These are phyloP conservation scores for Tricholomella constricta DNA, from an alignment of 768 basidiomycete genomes.

Conservation along the genomic window DNA sequence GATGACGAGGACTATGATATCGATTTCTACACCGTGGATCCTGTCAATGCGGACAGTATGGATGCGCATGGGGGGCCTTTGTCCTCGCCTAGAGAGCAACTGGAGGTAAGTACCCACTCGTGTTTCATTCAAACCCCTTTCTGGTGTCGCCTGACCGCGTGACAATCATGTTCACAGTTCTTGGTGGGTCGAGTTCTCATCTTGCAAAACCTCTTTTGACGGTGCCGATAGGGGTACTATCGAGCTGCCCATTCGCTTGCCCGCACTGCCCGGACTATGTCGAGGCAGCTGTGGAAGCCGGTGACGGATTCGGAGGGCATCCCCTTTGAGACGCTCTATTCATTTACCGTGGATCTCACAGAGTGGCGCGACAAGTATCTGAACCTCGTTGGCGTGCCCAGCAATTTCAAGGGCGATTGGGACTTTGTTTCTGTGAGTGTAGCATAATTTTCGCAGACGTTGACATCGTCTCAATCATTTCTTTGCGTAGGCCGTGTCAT, in stretches of 20 bases:
- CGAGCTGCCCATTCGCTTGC: conserved; percentile 83
- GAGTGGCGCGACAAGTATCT: conserved; percentile 81
- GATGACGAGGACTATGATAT: conserved; percentile 91
- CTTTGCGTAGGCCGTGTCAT: conserved; percentile 44
- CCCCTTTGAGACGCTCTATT: conserved; percentile 60
- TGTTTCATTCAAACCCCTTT: not conserved
- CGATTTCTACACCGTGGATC: conserved; percentile 81
- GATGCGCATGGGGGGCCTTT: conserved; percentile 44
- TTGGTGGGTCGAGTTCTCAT: conserved; percentile 50
- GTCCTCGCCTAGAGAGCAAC: conserved; percentile 74
- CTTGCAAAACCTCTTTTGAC: conserved; percentile 18
- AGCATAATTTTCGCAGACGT: conserved; percentile 2
- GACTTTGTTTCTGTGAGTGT: conserved; percentile 73
- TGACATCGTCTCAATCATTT: conserved; percentile 4
- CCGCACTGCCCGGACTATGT: conserved; percentile 79
- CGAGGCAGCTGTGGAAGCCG: conserved; percentile 79
- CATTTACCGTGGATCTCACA: conserved; percentile 56
- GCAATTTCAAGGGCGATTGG: conserved; percentile 83
- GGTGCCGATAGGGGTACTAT: conserved; percentile 69
- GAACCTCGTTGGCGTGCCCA: conserved; percentile 81
- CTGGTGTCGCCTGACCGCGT: conserved; percentile 13
- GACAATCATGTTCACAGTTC: conserved; percentile 45
- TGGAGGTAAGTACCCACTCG: conserved; percentile 55
- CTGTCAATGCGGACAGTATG: conserved; percentile 48
- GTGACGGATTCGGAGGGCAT: conserved; percentile 77